Percentiles rank a stretch among this genome's conserved stretches.
Evolutionary conservation across 345 rosid genomes (phyloP).

Genomic region (Brassica cretica): DNA sequence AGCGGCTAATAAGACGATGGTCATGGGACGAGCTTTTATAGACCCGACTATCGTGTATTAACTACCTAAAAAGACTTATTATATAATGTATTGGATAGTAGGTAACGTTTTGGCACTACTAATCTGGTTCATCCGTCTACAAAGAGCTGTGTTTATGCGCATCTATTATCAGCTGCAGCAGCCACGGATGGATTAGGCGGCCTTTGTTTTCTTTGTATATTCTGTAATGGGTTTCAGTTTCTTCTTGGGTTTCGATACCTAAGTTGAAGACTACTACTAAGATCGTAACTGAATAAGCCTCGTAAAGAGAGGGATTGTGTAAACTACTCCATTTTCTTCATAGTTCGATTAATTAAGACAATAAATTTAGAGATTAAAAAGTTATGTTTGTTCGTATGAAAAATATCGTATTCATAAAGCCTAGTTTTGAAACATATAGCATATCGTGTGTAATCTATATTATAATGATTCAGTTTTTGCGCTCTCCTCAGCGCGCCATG

Average conservation of each 20-base stretch:
- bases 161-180: constrained; percentile 58
- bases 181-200: constrained; percentile 32
- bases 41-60: constrained; percentile 30
- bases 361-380: neutral
- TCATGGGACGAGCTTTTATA: constrained; percentile 43
- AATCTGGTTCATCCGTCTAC: constrained; percentile 51
- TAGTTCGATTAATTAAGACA: neutral
- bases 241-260: neutral
- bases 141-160: constrained; percentile 68
- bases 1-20: constrained; percentile 23
- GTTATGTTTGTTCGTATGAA: neutral
- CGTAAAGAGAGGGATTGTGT: neutral
- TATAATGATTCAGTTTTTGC: no score
- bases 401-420: neutral
- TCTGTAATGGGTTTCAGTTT: constrained; percentile 17
- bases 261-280: constrained; percentile 11
- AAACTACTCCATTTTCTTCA: neutral
- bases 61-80: constrained; percentile 33
- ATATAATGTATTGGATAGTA: constrained; percentile 32
- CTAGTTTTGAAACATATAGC: neutral
- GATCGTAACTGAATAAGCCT: constrained; percentile 18
- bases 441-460: neutral
- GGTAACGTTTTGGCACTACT: constrained; percentile 19
- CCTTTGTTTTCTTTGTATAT: constrained; percentile 22
- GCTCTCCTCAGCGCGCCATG: no score